Percentiles rank a stretch among this genome's conserved stretches.
Conservation (phyloP, 1,284 basidiomycete genomes). For the Xerocomus amazonicus region DNA sequence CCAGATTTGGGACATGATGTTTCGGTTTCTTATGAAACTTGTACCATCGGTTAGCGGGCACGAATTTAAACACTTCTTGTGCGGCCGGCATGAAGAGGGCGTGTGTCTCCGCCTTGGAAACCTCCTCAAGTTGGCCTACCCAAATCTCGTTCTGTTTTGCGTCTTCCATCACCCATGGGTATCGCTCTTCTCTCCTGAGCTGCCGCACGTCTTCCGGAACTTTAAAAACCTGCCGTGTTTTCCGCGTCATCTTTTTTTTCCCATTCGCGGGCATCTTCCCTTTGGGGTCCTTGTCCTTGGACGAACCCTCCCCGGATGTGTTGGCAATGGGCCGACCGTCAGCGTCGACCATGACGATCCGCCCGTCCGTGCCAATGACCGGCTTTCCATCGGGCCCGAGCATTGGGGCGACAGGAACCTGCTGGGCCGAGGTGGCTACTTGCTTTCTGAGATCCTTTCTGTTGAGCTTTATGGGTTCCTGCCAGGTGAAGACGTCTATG, state of each 20-base stretch:
- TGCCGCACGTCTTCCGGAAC: conserved; percentile 64
- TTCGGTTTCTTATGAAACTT: conserved; percentile 83
- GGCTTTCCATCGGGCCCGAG: conserved; percentile 74
- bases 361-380: conserved; percentile 69
- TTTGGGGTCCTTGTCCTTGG: conserved; percentile 45
- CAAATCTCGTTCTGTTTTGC: conserved; percentile 62
- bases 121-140: conserved; percentile 79
- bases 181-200: conserved; percentile 77
- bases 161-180: conserved; percentile 89
- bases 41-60: conserved; percentile 85
- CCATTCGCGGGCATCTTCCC: conserved; percentile 42
- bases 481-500: conserved; percentile 63
- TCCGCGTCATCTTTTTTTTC: conserved; percentile 80
- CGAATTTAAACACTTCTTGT: conserved; percentile 77
- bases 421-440: conserved; percentile 38
- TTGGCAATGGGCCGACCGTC: conserved; percentile 68
- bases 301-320: conserved; percentile 33
- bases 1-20: conserved; percentile 62
- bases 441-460: conserved; percentile 71
- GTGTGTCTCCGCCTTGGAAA: conserved; percentile 57
- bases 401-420: conserved; percentile 62
- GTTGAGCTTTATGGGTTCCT: conserved; percentile 76
- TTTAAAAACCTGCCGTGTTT: conserved; percentile 79
- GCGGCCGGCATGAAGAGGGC: conserved; percentile 74
- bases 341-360: conserved; percentile 74